Base-by-base conservation (phyloP, 345 rosid species). In the Adansonia digitata region DNA sequence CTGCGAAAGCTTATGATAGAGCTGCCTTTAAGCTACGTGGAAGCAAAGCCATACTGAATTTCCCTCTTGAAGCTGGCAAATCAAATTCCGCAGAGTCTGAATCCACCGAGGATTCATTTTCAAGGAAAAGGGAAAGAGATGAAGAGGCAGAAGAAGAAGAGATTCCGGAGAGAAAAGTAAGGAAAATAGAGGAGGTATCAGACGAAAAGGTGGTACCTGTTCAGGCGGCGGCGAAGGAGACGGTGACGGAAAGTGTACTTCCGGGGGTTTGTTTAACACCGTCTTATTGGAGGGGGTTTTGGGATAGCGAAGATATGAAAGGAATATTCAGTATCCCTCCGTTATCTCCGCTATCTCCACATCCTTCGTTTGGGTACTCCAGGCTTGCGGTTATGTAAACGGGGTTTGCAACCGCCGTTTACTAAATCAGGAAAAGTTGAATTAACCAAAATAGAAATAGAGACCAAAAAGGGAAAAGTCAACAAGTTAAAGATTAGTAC, bases 251-350 rank as follows among this genome's bases (percentile, higher is more conserved):
- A 52, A 52, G 57, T 52, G 57, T 52, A 7, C n/a, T 26, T 9
- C 13, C 57, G 26, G 57, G 27, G 20, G 13, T 20, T n/a, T 52
- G 57, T 52, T 52, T 52, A 52, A 52, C 57, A 3, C 57, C 57
- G 57, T 52, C 57, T 6, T n/a, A 20, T 52, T 20, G 57, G 57
- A 52, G 11, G 57, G 57, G 57, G 12, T 20, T 52, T 52, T 52
- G 57, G 57, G 57, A 52, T 20, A 52, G 57, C 20, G 57, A 52
- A 52, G 57, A 52, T 20, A 52, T 52, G 57, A 52, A 52, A 12
- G 57, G 57, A 52, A 52, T 52, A 52, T 52, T 52, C 57, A 52
- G 57, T n/a, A 52, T 52, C 24, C 57, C 57, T 52, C 57, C 57
- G 24, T 51, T 51, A 51, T 51, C 55, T 18, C 55, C 55, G 57